These are phyloP conservation scores for Acacia pycnantha DNA, from an alignment of 331 rosid species.

Conservation along the genomic window DNA sequence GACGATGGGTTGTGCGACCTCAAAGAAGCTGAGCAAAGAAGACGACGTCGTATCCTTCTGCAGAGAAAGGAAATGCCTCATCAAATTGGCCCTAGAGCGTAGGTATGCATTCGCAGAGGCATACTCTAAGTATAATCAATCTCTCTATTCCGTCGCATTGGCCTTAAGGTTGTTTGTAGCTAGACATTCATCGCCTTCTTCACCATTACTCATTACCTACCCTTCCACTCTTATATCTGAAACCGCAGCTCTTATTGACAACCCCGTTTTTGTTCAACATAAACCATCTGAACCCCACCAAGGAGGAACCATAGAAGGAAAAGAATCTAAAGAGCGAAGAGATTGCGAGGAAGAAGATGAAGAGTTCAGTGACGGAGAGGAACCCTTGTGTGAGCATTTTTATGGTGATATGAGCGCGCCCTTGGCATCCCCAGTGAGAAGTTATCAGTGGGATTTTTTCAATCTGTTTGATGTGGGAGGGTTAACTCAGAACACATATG, in stretches of 20 bases:
- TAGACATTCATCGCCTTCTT: neutral
- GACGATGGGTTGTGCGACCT: constrained; percentile 11
- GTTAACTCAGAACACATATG: neutral
- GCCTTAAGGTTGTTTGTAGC: constrained; percentile 20
- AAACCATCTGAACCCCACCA: neutral
- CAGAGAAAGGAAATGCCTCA: constrained; percentile 3
- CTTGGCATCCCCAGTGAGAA: neutral
- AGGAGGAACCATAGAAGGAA: neutral
- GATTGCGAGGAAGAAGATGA: neutral
- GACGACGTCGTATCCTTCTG: constrained; percentile 6
- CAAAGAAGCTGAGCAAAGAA: constrained; percentile 4
- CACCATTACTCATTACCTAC: neutral
- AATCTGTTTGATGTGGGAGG: constrained; percentile 4
- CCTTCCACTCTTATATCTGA: neutral
- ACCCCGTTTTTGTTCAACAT: neutral
- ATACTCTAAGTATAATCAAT: constrained; percentile 8
- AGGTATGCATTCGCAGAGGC: constrained; percentile 18
- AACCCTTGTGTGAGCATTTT: constrained; percentile 11
- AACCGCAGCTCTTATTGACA: neutral
- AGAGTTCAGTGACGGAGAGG: neutral
- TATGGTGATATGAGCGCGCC: neutral
- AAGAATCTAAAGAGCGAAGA: neutral
- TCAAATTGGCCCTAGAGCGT: neutral
- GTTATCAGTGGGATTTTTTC: constrained; percentile 12
- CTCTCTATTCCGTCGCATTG: constrained; percentile 11